A percentile compares a stretch with the other conserved stretches of the same genome.
Evolutionary conservation across 306 rosid species (phyloP).

Genomic region (Mimosa bimucronata): DNA sequence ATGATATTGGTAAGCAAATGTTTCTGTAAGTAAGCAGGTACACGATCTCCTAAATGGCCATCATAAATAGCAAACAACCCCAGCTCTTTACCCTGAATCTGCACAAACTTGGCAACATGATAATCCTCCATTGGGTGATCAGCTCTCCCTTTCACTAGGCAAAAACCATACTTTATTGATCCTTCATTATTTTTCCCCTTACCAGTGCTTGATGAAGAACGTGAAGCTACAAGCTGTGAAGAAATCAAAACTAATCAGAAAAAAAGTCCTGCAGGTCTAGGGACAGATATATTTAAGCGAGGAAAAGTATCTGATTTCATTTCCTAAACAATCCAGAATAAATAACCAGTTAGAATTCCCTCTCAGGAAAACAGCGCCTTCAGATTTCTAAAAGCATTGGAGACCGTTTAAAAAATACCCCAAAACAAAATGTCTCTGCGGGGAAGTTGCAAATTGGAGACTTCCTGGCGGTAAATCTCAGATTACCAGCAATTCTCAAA

Average conservation of each 20-base stretch:
- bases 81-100: conserved; percentile 64
- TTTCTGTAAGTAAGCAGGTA: conserved; percentile 89
- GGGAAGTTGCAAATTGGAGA: neutral
- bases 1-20: conserved; percentile 78
- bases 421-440: neutral
- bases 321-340: neutral
- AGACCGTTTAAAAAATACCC: conserved; percentile 20
- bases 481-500: neutral
- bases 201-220: conserved; percentile 77
- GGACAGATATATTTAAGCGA: conserved; percentile 22
- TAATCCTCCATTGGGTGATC: conserved; percentile 99
- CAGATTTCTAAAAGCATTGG: conserved; percentile 25
- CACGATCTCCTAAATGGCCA: conserved; percentile 88
- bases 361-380: conserved; percentile 27
- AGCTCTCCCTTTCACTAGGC: conserved; percentile 89
- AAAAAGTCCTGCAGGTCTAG: conserved; percentile 26
- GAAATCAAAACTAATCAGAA: conserved; percentile 30
- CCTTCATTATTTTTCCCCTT: conserved; percentile 78
- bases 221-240: conserved; percentile 59
- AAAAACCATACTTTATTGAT: conserved; percentile 79
- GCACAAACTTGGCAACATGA: conserved; percentile 88
- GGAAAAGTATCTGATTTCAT: conserved; percentile 29
- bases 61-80: conserved; percentile 95
- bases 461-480: conserved; percentile 13
- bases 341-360: conserved; percentile 8